Evolutionary conservation across 371 early-diverging fungal genomes (phyloP), one percentile per base, ranked within the genome.

Genomic region (Cladochytrium tenue): DNA sequence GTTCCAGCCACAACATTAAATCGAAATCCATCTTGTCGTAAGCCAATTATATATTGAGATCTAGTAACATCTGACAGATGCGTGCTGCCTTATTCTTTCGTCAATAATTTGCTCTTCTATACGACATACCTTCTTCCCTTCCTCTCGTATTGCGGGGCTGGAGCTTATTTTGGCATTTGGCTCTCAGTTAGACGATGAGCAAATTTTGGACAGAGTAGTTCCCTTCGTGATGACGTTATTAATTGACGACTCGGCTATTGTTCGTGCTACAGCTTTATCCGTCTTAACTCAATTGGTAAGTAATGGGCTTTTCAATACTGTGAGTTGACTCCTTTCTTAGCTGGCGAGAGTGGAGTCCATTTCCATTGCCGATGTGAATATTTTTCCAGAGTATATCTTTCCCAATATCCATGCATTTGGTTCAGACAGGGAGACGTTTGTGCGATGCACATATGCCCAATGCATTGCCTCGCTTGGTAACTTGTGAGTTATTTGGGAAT

Each of bases 311-410:
- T 27, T 63, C 56, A 58, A 17, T 63, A 1, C n/a, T n/a, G n/a
- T n/a, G n/a, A n/a, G n/a, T n/a, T n/a, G n/a, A n/a, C n/a, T n/a
- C n/a, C n/a, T n/a, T n/a, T n/a, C n/a, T 10, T 51, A 91, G 90
- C 75, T 96, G n/a, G 75, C 81, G 26, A 85, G 84, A 64, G 89
- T 95, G 4, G 88, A 90, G 58, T 84, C 86, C 0, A 83, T 95
- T 20, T 87, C 91, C 10, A 87, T 92, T 1, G 89, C 89, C 57
- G 94, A 95, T 69, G 89, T 89, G 20, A 85, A 87, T 17, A 89
- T 97, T 3, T 95, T 95, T 62, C 91, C 91, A 20, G 95, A 95
- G 67, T 95, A 94, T 67, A 85, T 97, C 32, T 72, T 94, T 28
- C 94, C 94, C 2, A 82, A 83, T 23, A 70, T 95, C 30, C 81